Base-by-base conservation (phyloP, 2,329 filamentous ascomycete genomes). In the Proliferodiscus dingleyae region DNA sequence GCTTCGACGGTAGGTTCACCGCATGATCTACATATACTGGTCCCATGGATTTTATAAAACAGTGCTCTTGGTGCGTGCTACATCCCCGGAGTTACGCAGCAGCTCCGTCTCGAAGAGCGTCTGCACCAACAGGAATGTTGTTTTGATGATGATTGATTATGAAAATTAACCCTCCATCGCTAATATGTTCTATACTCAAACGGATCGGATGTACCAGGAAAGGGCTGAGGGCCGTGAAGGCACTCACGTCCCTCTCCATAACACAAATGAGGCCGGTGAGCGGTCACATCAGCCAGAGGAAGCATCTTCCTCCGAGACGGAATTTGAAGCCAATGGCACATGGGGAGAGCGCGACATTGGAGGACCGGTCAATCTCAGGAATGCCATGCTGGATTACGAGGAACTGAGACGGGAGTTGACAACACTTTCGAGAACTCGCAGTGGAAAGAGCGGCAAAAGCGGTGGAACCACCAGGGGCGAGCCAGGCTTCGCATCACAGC, bases 311-410 rank as follows among this genome's bases (percentile, higher is more conserved):
- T 45, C 42, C 23, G 33, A 38, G 26, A 46, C 49, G 28, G 38
- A n/a, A 3, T 40, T 43, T 10, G 41, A 50, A 23, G n/a, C n/a
- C n/a, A 68, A 70, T 39, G 77, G 79, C 26, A 80, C 75, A 16
- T 85, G 81, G 81, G 81, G 81, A 11, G 81, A 85, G 61, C 65
- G 69, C 37, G 77, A 81, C 59, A 69, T 71, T 22, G 78, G 78
- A 4, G 72, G 73, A 19, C 69, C 73, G 8, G 69, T 75, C 53
- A 74, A 71, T 56, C 70, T 73, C 30, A 64, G 66, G 8, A 66
- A 67, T 37, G 79, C 81, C 9, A 77, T 79, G 71, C 70, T 78
- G 48, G 79, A 83, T 16, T 80, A 73, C 46, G 73, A 80, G 53
- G 71, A 73, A 33, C 71, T 84, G 60, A 68, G 74, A 29, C 67